Evolutionary conservation across 192 early-diverging fungal species (phyloP).

Genomic region (Umbelopsis ramanniana): DNA sequence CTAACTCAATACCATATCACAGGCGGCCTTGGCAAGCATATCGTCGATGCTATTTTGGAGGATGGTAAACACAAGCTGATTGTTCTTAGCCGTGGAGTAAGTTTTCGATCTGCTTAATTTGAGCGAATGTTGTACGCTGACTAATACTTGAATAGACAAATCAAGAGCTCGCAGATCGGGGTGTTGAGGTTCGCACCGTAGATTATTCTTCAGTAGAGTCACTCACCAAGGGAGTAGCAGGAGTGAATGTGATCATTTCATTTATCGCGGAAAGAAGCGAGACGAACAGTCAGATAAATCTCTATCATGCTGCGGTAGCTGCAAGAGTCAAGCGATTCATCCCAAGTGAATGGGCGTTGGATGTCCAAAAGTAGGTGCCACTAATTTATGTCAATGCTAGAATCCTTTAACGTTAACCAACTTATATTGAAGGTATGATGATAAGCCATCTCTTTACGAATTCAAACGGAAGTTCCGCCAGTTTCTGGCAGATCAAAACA

Average conservation of each 20-base stretch:
- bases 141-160: not conserved
- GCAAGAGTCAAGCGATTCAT: not conserved
- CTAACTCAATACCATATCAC: not conserved
- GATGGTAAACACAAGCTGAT: constrained; percentile 12
- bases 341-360: not conserved
- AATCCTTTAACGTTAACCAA: not conserved
- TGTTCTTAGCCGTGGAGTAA: constrained; percentile 9
- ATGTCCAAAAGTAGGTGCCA: not conserved
- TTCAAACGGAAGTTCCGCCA: not conserved
- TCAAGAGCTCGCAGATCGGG: not conserved
- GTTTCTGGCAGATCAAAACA: not conserved
- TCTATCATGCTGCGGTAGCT: not conserved
- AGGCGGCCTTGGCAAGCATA: constrained; percentile 1
- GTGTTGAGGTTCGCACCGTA: constrained; percentile 6
- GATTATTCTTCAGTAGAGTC: not conserved
- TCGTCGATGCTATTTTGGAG: constrained; percentile 1
- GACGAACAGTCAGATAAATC: not conserved
- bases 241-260: constrained; percentile 10
- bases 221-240: not conserved
- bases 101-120: not conserved
- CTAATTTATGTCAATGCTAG: not conserved
- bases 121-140: not conserved
- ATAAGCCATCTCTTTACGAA: not conserved
- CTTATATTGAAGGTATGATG: not conserved
- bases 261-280: not conserved